Conservation (phyloP, 257 asterid species). For the Ajuga chamaepitys region DNA sequence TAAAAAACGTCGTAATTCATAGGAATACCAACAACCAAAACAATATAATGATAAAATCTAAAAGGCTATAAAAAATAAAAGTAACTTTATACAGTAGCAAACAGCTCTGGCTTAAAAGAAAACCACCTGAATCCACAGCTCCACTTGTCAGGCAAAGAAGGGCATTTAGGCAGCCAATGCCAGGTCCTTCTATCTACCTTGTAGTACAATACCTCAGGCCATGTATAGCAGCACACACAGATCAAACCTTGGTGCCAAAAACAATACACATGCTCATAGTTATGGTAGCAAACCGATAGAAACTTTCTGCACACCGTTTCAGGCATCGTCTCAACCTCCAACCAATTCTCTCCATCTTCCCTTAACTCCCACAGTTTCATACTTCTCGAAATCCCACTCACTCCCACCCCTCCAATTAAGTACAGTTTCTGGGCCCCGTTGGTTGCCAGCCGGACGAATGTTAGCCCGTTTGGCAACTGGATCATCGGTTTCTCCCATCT, state of each 20-base stretch:
- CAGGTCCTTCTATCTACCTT: conserved; percentile 53
- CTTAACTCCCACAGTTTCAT: conserved; percentile 59
- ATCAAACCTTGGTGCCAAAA: conserved; percentile 77
- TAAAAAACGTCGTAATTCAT: neutral
- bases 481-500: conserved; percentile 31
- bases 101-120: conserved; percentile 57
- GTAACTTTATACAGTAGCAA: conserved; percentile 18
- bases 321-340: conserved; percentile 48
- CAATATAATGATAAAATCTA: neutral
- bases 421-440: conserved; percentile 33
- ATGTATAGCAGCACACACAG: conserved; percentile 65
- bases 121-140: conserved; percentile 86
- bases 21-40: neutral
- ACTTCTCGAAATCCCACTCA: conserved; percentile 54
- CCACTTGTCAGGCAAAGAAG: conserved; percentile 72
- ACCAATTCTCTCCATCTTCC: conserved; percentile 38
- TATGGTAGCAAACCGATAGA: conserved; percentile 58
- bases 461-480: conserved; percentile 28
- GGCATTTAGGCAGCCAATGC: conserved; percentile 85
- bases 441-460: conserved; percentile 44
- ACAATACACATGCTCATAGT: conserved; percentile 71
- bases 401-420: conserved; percentile 67
- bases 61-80: neutral
- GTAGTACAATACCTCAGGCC: conserved; percentile 76
- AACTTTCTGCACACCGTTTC: conserved; percentile 60